Evolutionary conservation across 495 filamentous ascomycete species (phyloP), one percentile per base, ranked within the genome.

Genomic region (Patellaria atrata): DNA sequence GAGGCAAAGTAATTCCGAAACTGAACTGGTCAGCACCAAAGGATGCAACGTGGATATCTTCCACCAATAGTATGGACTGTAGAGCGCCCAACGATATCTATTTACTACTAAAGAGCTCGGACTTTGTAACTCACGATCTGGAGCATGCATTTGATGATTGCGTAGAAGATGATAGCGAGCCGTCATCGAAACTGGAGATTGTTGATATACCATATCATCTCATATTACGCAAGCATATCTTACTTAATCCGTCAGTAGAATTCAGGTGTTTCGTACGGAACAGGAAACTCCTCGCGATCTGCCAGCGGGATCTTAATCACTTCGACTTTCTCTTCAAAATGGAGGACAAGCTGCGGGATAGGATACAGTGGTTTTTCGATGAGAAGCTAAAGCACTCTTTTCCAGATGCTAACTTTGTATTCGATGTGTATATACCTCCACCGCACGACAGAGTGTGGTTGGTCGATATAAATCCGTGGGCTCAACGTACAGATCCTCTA

Each of bases 1-100:
- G 79, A 21, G 87, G 89, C 38, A 73, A 71, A 21, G 85, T 85
- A 0, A 71, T 73, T 0, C 91, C 91, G 2, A 99, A 99, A 50
- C 63, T 99, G 16, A 94, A 96, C 63, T 99, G 89, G 89, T 93
- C 85, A 19, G 73, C 81, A 3, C 89, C 89, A 0, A 94, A 94
- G 55, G 89, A 99, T 52, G 91, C 89, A 6, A 81, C 79, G n/a
- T 94, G 82, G 74, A 96, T 97, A 59, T 71, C 70, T 10, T 75
- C 82, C 1, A 83, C 81, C 18, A 96, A 96, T 48, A 86, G 77
- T 22, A 73, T 91, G 48, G 82, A 93, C 53, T 99, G 89, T 58
- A 71, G 70, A 1, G 73, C 70, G 1, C 68, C 89, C 0, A 86
- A 86, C 45, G 89, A 99, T 47, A 71, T 99, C 23, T 99, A 96